These are phyloP conservation scores for Kwoniella sp. DNA, from an alignment of 768 basidiomycete genomes.

Conservation along the genomic window DNA sequence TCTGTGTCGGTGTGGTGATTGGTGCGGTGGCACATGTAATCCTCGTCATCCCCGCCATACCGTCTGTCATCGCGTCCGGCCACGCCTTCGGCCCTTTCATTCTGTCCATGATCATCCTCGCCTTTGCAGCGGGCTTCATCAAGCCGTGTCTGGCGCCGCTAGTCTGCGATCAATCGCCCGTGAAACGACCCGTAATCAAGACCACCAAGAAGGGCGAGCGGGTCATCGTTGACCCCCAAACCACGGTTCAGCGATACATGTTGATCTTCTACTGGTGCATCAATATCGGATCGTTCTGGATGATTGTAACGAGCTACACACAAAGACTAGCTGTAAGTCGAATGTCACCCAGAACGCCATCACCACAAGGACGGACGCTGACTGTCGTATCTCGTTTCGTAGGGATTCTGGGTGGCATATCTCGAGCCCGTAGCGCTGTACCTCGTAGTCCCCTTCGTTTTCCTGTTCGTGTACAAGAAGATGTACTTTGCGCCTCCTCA, in stretches of 20 bases:
- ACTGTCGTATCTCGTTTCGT: too few relatives aligned
- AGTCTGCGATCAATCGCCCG: constrained; percentile 54
- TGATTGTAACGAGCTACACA: constrained; percentile 49
- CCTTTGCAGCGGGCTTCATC: constrained; percentile 55
- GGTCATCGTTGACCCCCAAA: constrained; percentile 51
- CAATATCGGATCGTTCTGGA: constrained; percentile 52
- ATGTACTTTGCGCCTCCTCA: constrained; percentile 48
- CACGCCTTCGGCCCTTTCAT: constrained; percentile 42
- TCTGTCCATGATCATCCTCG: constrained; percentile 46
- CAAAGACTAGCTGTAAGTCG: constrained; percentile 40
- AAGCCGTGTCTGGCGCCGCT: constrained; percentile 54
- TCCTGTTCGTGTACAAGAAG: constrained; percentile 34
- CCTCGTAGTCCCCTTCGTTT: constrained; percentile 41
- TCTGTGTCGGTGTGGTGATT: constrained; percentile 45
- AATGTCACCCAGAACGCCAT: too few relatives aligned
- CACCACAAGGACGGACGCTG: too few relatives aligned
- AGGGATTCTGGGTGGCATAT: constrained; percentile 51
- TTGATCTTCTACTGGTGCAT: constrained; percentile 53
- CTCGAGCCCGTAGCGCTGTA: constrained; percentile 48
- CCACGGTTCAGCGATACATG: constrained; percentile 48
- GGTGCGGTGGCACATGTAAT: constrained; percentile 50
- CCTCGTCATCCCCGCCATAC: constrained; percentile 51
- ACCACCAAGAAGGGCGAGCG: constrained; percentile 43
- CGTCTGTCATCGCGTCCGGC: constrained; percentile 37
- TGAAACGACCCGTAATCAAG: constrained; percentile 38